Percentiles rank a stretch among this genome's conserved stretches.
Conservation (phyloP, 176 grass and related monocot genomes). For the Musa acuminata region DNA sequence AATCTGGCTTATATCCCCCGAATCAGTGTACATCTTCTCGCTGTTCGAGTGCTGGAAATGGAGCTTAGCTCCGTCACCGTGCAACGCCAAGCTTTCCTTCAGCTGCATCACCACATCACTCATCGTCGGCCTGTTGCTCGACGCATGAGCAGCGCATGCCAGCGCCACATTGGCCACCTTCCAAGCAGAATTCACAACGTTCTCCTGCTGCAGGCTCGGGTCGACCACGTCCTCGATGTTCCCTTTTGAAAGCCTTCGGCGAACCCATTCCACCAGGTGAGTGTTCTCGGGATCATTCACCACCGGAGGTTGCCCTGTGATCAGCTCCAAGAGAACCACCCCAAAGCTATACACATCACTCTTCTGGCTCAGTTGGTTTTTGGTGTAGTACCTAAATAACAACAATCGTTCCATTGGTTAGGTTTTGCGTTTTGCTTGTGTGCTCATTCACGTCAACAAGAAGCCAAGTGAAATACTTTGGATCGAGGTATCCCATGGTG, state of each 20-base stretch:
- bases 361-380: slow-evolving; percentile 8
- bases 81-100: slow-evolving; percentile 20
- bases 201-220: not conserved
- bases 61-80: not conserved
- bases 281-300: not conserved
- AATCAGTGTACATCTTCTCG: too few species aligned
- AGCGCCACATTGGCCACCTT: slow-evolving; percentile 24
- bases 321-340: slow-evolving; percentile 32
- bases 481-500: slow-evolving; percentile 13
- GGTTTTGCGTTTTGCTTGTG: not conserved
- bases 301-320: slow-evolving; percentile 26
- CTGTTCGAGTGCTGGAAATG: not conserved
- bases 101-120: slow-evolving; percentile 12
- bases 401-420: not conserved
- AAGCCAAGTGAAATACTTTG: slow-evolving; percentile 2
- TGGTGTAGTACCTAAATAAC: slow-evolving; percentile 3
- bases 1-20: not conserved
- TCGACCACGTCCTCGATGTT: not conserved
- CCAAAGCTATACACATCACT: slow-evolving; percentile 30
- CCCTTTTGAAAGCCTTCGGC: slow-evolving; percentile 20
- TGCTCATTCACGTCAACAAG: not conserved
- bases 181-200: not conserved
- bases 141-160: slow-evolving; percentile 10
- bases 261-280: slow-evolving; percentile 23
- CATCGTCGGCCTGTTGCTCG: slow-evolving; percentile 24